A percentile compares a stretch with the other conserved stretches of the same genome.
These are phyloP conservation scores for Microascus cirrosus DNA, from an alignment of 2,329 filamentous ascomycete species.

Conservation along the genomic window DNA sequence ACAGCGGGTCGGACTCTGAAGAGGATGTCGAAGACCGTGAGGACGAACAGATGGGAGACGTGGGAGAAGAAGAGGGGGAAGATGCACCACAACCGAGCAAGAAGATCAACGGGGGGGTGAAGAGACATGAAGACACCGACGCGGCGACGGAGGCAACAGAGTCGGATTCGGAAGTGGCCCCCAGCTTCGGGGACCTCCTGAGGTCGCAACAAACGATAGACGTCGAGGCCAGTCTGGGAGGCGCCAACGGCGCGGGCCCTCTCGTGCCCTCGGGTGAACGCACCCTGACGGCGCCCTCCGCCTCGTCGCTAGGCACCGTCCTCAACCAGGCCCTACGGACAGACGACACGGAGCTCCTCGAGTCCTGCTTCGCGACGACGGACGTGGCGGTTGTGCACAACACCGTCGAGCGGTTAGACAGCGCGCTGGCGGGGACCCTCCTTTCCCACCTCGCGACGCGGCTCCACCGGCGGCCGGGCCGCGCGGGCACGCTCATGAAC, in stretches of 20 bases:
- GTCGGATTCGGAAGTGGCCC: constrained; percentile 37
- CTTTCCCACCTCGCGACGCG: constrained; percentile 78
- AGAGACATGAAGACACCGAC: constrained; percentile 15
- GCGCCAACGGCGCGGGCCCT: constrained; percentile 17
- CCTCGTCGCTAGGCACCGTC: constrained; percentile 81
- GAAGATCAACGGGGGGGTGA: constrained; percentile 7
- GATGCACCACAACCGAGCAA: constrained; percentile 8
- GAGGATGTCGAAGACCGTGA: constrained; percentile 19
- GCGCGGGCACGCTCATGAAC: constrained; percentile 79
- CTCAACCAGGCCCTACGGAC: constrained; percentile 86
- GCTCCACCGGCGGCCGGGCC: constrained; percentile 75
- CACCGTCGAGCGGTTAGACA: constrained; percentile 86
- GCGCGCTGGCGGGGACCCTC: constrained; percentile 65
- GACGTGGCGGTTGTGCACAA: constrained; percentile 69
- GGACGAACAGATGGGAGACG: constrained; percentile 7
- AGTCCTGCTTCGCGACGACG: constrained; percentile 77
- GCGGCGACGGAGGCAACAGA: constrained; percentile 18
- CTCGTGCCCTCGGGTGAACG: constrained; percentile 24
- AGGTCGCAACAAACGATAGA: constrained; percentile 66
- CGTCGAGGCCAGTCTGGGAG: constrained; percentile 48
- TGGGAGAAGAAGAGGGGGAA: background rate
- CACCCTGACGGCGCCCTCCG: constrained; percentile 49
- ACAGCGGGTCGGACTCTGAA: constrained; percentile 34
- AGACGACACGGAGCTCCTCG: constrained; percentile 80
- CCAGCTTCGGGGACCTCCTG: constrained; percentile 81